Base-by-base conservation (phyloP, 2,329 filamentous ascomycete species). In the Diatrype stigma region DNA sequence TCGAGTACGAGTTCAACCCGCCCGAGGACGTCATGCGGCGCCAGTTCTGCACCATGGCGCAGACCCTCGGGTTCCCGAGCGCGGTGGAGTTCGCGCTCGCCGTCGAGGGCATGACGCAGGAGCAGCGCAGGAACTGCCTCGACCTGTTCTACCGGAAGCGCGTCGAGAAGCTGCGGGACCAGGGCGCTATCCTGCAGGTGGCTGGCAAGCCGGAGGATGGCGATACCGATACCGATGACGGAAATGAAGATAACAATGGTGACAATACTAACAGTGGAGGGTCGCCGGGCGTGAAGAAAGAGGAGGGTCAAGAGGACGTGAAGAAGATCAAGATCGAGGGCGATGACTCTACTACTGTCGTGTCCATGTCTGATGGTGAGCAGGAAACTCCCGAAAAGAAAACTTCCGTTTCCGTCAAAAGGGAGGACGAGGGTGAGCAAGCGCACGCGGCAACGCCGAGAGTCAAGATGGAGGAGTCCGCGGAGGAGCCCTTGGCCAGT, bases 21-120 rank as follows among this genome's bases (percentile, higher is more conserved):
- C 87, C 89, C 0, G 75, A 80, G 48, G 82, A 86, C 8, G 88
- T 96, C 8, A 82, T 84, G 70, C 78, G 79, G 48, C 79, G 93
- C 17, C 92, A 97, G 63, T 96, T 99, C 63, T 96, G 91, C 69
- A 87, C 85, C 23, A 96, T 97, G 89, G 90, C 91, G 1, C 80
- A 77, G 61, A 82, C 82, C 49, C 89, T 90, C 67, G 90, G 89
- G 1, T 96, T 90, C 64, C 74, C 78, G 1, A 86, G 82, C 64
- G 85, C 86, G 1, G 88, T 84, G 0, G 87, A 94, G 54, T 97
- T 97, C 76, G 94, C 92, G 3, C 73, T 96, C 35, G 84, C 91
- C 14, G 92, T 97, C 3, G 94, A 97, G 69, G 82, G 85, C 14
- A 95, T 91, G 89, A 95, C 89, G 44, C 89, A 93, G 67, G 89